Percentiles rank a stretch among this genome's conserved stretches.
phyloP scores from a whole-genome alignment of 495 filamentous ascomycete species.

The Annulohypoxylon stygium region DNA sequence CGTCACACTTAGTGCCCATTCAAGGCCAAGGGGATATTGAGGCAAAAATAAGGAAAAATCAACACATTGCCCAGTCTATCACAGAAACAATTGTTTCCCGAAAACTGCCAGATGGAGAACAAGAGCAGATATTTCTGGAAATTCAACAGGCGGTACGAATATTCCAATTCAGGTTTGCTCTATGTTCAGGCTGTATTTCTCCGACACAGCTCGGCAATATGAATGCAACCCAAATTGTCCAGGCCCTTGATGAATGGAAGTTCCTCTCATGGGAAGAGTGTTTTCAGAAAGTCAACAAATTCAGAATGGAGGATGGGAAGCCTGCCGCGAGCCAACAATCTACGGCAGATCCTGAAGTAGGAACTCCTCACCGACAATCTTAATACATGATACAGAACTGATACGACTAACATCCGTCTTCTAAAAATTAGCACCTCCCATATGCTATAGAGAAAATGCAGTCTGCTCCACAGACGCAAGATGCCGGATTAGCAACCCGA shows the following conservation, averaged over 20 bases:
- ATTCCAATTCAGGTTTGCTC: slow-evolving; percentile 39
- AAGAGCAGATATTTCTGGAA: slow-evolving; percentile 1
- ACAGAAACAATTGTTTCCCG: slow-evolving; percentile 17
- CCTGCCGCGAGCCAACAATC: neutral
- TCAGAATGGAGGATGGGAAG: slow-evolving; percentile 18
- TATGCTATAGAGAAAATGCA: slow-evolving; percentile 32
- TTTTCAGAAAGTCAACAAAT: neutral
- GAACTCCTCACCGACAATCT: slow-evolving; percentile 15
- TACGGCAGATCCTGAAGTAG: slow-evolving; percentile 41
- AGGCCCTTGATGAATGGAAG: neutral
- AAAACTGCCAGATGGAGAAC: neutral
- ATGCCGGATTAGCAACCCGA: neutral
- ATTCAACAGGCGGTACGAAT: slow-evolving; percentile 22
- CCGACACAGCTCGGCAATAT: slow-evolving; percentile 26
- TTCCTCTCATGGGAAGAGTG: neutral
- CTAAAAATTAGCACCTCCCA: slow-evolving; percentile 38
- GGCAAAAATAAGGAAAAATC: neutral
- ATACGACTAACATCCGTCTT: slow-evolving; percentile 23
- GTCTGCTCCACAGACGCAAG: slow-evolving; percentile 12
- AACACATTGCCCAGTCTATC: slow-evolving; percentile 14
- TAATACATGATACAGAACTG: neutral
- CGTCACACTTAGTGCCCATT: neutral
- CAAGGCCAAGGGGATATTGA: neutral
- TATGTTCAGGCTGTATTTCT: slow-evolving; percentile 29
- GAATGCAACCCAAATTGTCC: slow-evolving; percentile 15